phyloP scores from a whole-genome alignment of 2,329 filamentous ascomycete genomes.

The Diaporthe capsici region DNA sequence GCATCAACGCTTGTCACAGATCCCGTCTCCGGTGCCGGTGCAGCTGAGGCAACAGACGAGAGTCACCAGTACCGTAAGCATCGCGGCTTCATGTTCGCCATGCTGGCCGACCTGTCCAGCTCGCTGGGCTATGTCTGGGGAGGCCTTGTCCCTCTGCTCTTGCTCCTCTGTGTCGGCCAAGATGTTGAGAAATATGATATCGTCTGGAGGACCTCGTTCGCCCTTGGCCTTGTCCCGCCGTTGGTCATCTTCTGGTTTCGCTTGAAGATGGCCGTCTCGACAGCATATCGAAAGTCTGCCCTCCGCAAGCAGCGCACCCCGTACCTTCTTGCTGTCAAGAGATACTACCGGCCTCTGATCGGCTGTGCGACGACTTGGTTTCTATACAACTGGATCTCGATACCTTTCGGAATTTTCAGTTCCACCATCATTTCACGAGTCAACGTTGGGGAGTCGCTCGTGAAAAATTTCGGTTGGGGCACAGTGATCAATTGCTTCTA shows the following conservation, averaged over 20 bases:
- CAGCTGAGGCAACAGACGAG: conserved; percentile 69
- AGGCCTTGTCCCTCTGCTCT: conserved; percentile 63
- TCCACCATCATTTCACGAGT: conserved; percentile 64
- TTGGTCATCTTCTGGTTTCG: conserved; percentile 67
- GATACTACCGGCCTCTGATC: conserved; percentile 64
- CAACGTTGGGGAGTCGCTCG: conserved; percentile 56
- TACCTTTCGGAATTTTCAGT: conserved; percentile 69
- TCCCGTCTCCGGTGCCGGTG: conserved; percentile 63
- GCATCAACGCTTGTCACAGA: conserved; percentile 48
- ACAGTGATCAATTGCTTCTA: conserved; percentile 66
- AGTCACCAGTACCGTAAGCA: conserved; percentile 57
- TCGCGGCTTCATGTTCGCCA: conserved; percentile 70
- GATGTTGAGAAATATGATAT: conserved; percentile 55
- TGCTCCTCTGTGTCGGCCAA: conserved; percentile 64
- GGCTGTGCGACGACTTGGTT: conserved; percentile 66
- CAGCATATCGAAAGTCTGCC: conserved; percentile 61
- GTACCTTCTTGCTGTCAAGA: conserved; percentile 61
- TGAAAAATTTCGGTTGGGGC: conserved; percentile 60
- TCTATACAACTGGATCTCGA: conserved; percentile 67
- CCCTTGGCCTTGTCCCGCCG: conserved; percentile 63
- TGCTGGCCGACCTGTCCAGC: conserved; percentile 65
- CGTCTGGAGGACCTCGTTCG: conserved; percentile 67
- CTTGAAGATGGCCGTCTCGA: conserved; percentile 65
- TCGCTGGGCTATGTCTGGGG: conserved; percentile 66
- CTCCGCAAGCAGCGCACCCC: conserved; percentile 61